Base-by-base conservation (phyloP, 2,329 filamentous ascomycete species). In the Pseudogymnoascus sp. region DNA sequence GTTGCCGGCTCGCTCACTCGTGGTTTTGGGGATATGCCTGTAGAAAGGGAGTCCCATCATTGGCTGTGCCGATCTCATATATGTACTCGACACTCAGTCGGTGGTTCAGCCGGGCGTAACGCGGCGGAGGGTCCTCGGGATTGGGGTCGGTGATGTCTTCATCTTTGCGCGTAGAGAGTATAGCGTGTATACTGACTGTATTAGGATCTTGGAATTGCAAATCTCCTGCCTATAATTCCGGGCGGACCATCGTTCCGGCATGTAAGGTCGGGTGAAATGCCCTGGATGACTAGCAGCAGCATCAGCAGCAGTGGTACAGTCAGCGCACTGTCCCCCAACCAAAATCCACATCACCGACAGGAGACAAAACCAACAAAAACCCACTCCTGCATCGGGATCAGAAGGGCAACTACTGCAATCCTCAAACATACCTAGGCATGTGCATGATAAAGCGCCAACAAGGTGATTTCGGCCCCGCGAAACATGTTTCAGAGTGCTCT, bases 61-160 rank as follows among this genome's bases (percentile, higher is more conserved):
- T 53, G 46, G 25, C 25, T 53, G 23, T 31, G 23, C n/a, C 12
- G 46, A 53, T 53, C 46, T 53, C 46, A 53, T 53, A 53, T 23
- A 50, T 50, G 44, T 50, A 28, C 44, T 50, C 44, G 21, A 28
- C 44, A 11, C 44, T 16, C 6, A 8, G 44, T 28, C 14, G 44
- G 23, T 50, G 44, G 23, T 53, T 53, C 46, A 53, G 46, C 46
- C 46, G 46, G 46, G 46, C 46, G 46, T 53, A 53, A 53, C 46
- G 46, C 46, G 46, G 11, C 12, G 25, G n/a, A 53, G 46, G 44
- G 46, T 53, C n/a, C 14, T 25, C 12, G 18, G 44, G 8, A 16
- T 16, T 53, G 23, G 46, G 23, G 46, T 31, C 25, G 46, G 25
- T 16, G 46, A 53, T 16, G 46, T 31, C 46, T 31, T 53, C 46